These are phyloP conservation scores for Lactarius indigo DNA, from an alignment of 768 basidiomycete species.

Conservation along the genomic window DNA sequence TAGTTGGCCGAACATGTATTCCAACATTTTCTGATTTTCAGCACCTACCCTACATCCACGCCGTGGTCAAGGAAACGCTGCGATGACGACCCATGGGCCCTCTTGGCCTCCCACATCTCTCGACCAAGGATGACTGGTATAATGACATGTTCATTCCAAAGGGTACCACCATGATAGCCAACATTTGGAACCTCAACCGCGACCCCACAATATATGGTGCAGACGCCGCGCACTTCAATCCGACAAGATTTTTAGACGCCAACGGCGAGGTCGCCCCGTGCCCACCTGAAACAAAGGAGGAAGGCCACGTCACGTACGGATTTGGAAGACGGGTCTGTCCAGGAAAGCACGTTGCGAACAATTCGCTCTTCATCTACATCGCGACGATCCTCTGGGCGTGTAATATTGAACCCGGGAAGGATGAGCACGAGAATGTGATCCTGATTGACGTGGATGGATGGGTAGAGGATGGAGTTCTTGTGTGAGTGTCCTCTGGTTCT, in stretches of 20 bases:
- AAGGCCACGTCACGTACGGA: no score
- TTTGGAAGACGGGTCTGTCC: constrained; percentile 27
- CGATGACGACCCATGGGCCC: constrained; percentile 4
- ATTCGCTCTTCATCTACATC: constrained; percentile 33
- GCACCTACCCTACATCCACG: constrained; percentile 19
- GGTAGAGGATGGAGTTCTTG: background rate
- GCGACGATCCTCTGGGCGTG: constrained; percentile 31
- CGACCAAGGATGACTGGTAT: constrained; percentile 30
- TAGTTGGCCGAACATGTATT: constrained; percentile 11
- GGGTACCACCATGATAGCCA: constrained; percentile 34
- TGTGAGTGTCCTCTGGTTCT: background rate
- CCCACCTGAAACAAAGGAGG: constrained; percentile 27
- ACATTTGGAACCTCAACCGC: constrained; percentile 29
- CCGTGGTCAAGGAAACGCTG: constrained; percentile 21
- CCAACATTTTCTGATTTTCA: constrained; percentile 15
- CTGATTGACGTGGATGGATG: constrained; percentile 8
- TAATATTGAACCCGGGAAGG: no score
- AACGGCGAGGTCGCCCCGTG: constrained; percentile 20
- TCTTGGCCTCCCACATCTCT: constrained; percentile 21
- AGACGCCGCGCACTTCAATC: constrained; percentile 27
- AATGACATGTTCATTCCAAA: constrained; percentile 33
- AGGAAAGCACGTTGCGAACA: constrained; percentile 22
- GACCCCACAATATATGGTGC: constrained; percentile 29
- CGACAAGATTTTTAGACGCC: constrained; percentile 28
- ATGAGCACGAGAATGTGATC: background rate